These are phyloP conservation scores for Candida mattraensis DNA, from an alignment of 805 yeast genomes.

Conservation along the genomic window DNA sequence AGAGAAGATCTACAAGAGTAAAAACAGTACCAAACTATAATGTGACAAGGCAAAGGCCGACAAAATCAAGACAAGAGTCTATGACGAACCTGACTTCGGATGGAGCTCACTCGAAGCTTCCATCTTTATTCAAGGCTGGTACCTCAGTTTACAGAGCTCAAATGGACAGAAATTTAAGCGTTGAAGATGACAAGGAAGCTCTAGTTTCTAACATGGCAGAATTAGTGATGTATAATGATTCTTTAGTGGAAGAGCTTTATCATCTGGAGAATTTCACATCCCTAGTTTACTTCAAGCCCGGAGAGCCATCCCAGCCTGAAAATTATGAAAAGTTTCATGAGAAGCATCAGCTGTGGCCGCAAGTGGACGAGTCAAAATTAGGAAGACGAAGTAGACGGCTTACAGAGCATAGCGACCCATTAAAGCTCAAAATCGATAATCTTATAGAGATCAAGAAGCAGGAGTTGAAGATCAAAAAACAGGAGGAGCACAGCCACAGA, in stretches of 20 bases:
- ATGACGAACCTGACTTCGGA: too few species aligned
- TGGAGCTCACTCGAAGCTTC: too few species aligned
- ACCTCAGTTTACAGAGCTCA: background rate
- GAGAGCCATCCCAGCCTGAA: constrained; percentile 36
- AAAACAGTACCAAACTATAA: constrained; percentile 7
- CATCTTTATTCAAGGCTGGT: too few species aligned
- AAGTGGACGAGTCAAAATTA: constrained; percentile 18
- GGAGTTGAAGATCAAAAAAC: constrained; percentile 1
- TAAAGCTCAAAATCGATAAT: constrained; percentile 24
- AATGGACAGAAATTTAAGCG: background rate
- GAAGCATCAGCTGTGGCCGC: constrained; percentile 41
- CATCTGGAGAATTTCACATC: constrained; percentile 64
- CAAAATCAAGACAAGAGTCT: too few species aligned
- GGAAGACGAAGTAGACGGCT: constrained; percentile 31
- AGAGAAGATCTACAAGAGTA: constrained; percentile 7
- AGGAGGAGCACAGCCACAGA: too few species aligned
- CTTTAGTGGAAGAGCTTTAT: constrained; percentile 58
- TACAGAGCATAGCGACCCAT: constrained; percentile 24
- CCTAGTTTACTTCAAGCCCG: constrained; percentile 61
- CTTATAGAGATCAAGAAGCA: constrained; percentile 8
- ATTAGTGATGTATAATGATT: constrained; percentile 45
- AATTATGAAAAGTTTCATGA: constrained; percentile 33
- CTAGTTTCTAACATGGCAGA: constrained; percentile 40
- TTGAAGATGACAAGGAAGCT: background rate
- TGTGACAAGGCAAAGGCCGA: too few species aligned